A percentile compares a stretch with the other conserved stretches of the same genome.
phyloP scores from a whole-genome alignment of 768 basidiomycete species.

The Candolleomyces eurysporus region DNA sequence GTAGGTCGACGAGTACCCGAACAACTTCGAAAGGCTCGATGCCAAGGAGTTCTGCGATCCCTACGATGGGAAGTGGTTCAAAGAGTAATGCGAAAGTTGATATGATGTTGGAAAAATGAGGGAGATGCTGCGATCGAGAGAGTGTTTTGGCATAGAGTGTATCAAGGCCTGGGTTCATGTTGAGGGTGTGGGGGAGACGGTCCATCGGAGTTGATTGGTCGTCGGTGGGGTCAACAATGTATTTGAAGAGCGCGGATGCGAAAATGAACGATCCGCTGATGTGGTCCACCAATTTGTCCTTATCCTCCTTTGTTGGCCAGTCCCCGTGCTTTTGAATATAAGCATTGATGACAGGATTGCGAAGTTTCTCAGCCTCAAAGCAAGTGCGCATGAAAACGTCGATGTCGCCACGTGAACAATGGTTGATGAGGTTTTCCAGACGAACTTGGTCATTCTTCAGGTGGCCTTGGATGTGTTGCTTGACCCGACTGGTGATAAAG shows the following conservation, averaged over 20 bases:
- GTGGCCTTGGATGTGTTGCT: not conserved
- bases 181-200: not conserved
- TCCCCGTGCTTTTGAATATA: not conserved
- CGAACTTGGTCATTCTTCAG: not conserved
- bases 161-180: not conserved
- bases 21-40: not conserved
- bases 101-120: not conserved
- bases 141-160: not conserved
- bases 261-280: constrained; percentile 20
- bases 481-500: not conserved
- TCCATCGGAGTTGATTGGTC: not conserved
- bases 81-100: not conserved
- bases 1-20: not conserved
- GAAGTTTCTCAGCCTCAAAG: not conserved
- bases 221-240: not conserved
- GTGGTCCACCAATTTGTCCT: not conserved
- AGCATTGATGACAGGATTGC: not conserved
- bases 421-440: not conserved
- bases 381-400: not conserved
- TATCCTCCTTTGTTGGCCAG: not conserved
- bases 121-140: not conserved
- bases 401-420: not conserved
- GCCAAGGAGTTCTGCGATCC: not conserved
- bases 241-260: not conserved
- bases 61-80: not conserved